Evolutionary conservation across 2,329 filamentous ascomycete genomes (phyloP), one percentile per base, ranked within the genome.

Genomic region (Aspergillus unguis): DNA sequence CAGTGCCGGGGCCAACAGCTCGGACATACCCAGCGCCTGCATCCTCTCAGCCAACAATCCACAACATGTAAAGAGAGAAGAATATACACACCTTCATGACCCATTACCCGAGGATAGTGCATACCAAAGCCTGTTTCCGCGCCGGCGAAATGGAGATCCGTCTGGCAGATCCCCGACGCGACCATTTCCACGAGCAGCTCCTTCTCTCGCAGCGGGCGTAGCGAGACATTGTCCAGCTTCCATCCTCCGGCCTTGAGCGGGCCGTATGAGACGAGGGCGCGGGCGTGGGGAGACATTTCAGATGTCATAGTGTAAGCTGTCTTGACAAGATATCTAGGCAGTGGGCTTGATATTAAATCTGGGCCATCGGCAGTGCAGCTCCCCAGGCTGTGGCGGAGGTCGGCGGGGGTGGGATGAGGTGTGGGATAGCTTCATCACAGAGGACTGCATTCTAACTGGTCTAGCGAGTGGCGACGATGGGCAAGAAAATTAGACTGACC

Each of bases 141-240:
- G 6, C 73, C 69, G 2, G 75, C 77, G 3, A 46, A 46, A 38
- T 46, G 44, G 7, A 80, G 60, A 56, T 83, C 80, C 0, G 79
- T 80, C 53, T 83, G 80, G 55, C 80, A 83, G 45, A 83, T 74
- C 0, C 80, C 80, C 0, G 75, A 75, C 0, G 80, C 78, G 1
- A 81, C 69, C 53, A 83, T 77, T 38, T 80, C 76, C 3, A 83
- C 74, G 2, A 82, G 66, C 2, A 82, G 64, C 62, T 83, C 80
- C 29, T 79, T 74, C 1, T 75, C 66, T 5, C 48, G 50, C 6
- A 60, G 31, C 2, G 53, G 50, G 9, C 55, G 53, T 6, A 57
- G 45, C 1, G 38, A 7, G 42, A 62, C 40, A 6, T 54, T 42
- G 11, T 56, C 28, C 25, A 46, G 31, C 27, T 56, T 59, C 58